These are phyloP conservation scores for Aegilops tauschii DNA, from an alignment of 176 grass and related monocot species.

Conservation along the genomic window DNA sequence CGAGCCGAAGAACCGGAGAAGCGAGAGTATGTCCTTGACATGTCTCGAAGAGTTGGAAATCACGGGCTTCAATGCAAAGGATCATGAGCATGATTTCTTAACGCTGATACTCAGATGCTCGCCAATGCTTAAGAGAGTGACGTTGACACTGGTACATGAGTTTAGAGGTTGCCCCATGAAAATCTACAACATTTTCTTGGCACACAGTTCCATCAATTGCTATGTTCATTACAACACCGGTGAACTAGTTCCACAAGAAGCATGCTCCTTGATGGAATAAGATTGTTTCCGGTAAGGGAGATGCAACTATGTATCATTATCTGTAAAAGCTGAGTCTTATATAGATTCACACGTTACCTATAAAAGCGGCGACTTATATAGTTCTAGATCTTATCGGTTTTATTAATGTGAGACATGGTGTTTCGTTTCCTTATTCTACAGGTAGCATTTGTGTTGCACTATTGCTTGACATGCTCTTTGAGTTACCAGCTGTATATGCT, in stretches of 20 bases:
- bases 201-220: background rate
- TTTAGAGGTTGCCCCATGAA: background rate
- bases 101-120: background rate
- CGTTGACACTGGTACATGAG: background rate
- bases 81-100: background rate
- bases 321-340: no score
- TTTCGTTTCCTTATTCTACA: no score
- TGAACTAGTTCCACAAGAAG: background rate
- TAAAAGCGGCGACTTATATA: no score
- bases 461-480: no score
- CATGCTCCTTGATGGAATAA: background rate
- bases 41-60: background rate
- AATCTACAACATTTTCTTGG: background rate
- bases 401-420: no score
- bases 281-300: background rate
- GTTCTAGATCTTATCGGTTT: no score
- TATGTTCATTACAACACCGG: background rate
- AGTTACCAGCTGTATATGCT: no score
- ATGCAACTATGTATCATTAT: no score
- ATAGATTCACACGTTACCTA: no score
- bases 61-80: background rate
- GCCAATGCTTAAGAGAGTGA: background rate
- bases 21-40: background rate
- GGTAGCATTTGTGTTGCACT: no score
- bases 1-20: background rate